Base-by-base conservation (phyloP, 2,329 filamentous ascomycete species). In the Cladosporium colombiae region DNA sequence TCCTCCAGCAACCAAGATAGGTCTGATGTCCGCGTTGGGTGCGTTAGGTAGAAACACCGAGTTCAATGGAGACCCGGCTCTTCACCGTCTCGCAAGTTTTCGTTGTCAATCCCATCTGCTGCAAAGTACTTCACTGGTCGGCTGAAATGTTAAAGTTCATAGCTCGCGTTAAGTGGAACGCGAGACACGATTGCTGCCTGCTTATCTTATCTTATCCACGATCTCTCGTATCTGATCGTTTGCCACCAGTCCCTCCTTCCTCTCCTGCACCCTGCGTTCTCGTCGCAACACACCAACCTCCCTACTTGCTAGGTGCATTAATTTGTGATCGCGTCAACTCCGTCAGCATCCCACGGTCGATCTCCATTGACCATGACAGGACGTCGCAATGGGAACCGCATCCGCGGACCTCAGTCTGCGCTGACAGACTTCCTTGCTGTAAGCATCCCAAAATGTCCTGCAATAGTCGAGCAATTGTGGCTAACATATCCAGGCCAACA, bases 351-450 rank as follows among this genome's bases (percentile, higher is more conserved):
- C 21, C 33, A 25, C 31, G 33, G 7, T 3, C 2, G 6, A 40
- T 23, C n/a, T 7, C 2, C 33, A 25, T 33, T 56, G 33, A 60
- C 27, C 25, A 78, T 78, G 76, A 76, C 75, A 35, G 74, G 72
- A 29, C 70, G 78, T 70, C 66, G 76, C 65, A 71, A 69, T 63
- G 75, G 73, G 57, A 83, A 84, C 70, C 78, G 80, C 67, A 85
- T 86, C 71, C 82, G 84, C 59, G 84, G 84, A 2, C 87, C 87
- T 33, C 88, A 88, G 70, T 89, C 87, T 66, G 88, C 88, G 14
- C 78, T 90, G 72, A 90, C 88, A 7, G 87, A 90, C 73, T 90
- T 89, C 71, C 79, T 90, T 63, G 88, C 88, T 58, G 86, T 63
- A 21, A 44, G 61, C 46, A 86, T 78, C 75, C 33, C 21, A 33